Percentiles rank a stretch among this genome's conserved stretches.
Conservation (phyloP, 345 rosid species). For the Noccaea bulbosa region DNA sequence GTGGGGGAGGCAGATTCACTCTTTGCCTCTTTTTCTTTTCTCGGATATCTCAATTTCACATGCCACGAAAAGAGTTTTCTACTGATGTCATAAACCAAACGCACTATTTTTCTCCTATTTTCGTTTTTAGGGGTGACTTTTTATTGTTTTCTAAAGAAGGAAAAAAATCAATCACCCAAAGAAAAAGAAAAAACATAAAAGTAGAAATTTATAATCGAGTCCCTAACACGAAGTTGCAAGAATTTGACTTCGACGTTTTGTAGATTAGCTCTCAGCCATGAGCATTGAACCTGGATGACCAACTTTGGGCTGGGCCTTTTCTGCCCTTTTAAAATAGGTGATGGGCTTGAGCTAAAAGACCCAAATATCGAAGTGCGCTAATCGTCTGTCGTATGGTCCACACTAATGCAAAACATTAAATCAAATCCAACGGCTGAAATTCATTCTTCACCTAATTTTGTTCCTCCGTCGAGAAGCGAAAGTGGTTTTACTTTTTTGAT, state of each 20-base stretch:
- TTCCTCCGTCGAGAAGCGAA: conserved; percentile 2
- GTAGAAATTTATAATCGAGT: neutral
- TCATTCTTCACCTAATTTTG: neutral
- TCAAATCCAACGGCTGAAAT: conserved; percentile 33
- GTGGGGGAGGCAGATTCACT: conserved; percentile 41
- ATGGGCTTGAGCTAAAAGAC: conserved; percentile 16
- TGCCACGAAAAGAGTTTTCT: conserved; percentile 5
- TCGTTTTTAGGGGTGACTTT: neutral
- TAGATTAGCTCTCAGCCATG: too few species aligned
- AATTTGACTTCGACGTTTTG: too few species aligned
- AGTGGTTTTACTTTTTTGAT: conserved; percentile 2
- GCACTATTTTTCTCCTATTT: neutral
- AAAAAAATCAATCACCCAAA: neutral
- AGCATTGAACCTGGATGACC: too few species aligned
- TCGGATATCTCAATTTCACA: conserved; percentile 32
- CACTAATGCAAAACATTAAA: neutral
- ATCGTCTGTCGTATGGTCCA: neutral
- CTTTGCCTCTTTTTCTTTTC: conserved; percentile 10
- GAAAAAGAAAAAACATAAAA: neutral
- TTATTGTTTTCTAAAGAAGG: neutral
- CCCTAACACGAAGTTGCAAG: too few species aligned
- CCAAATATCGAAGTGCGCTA: neutral
- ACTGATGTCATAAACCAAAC: conserved; percentile 25
- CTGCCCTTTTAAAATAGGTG: neutral
- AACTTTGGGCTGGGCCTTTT: conserved; percentile 24